Base-by-base conservation (phyloP, 108 stramenopile genomes). In the Schizochytrium sp. region DNA sequence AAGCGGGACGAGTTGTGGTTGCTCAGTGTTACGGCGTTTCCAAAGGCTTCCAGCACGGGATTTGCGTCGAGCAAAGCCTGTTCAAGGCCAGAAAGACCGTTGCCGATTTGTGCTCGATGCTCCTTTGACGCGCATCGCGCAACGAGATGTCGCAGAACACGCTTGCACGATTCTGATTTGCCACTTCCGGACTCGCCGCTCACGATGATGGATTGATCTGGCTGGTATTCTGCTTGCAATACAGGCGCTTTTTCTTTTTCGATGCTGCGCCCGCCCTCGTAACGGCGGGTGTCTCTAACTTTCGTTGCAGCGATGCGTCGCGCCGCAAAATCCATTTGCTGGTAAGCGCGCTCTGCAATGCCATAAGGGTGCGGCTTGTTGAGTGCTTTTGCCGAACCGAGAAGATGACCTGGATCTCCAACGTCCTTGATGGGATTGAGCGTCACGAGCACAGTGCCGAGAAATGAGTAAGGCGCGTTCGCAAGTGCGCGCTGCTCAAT, bases 371-470 rank as follows among this genome's bases (percentile, higher is more conserved):
- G 76, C 6, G 76, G 76, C 28, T 83, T 23, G 28, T 83, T 83
- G 25, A 83, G n/a, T 23, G 45, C 51, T 6, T 55, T 34, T 12
- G 45, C 10, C 0, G 48, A 53, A 0, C 63, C 63, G 21, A 69
- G 25, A 41, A 69, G 18, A 14, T 8, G 14, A 12, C 25, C 25
- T 69, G 63, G 63, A 4, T 47, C 51, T 14, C 51, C 76, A 12
- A 83, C 76, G 28, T 83, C 51, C 12, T 12, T 91, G 88, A 92
- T 90, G 21, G 92, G 92, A 72, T 93, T 93, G 16, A 92, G 14
- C 18, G 91, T 91, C 14, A 93, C 58, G 28, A 93, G 87, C 4
- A 93, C 71, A 5, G 92, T 90, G 21, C 92, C 92, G 19, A 90
- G 90, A 14, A 57, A 59, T 12, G 92, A 90, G 88, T 93, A 93